phyloP scores from a whole-genome alignment of 768 basidiomycete species.

The Boletus bicolor region DNA sequence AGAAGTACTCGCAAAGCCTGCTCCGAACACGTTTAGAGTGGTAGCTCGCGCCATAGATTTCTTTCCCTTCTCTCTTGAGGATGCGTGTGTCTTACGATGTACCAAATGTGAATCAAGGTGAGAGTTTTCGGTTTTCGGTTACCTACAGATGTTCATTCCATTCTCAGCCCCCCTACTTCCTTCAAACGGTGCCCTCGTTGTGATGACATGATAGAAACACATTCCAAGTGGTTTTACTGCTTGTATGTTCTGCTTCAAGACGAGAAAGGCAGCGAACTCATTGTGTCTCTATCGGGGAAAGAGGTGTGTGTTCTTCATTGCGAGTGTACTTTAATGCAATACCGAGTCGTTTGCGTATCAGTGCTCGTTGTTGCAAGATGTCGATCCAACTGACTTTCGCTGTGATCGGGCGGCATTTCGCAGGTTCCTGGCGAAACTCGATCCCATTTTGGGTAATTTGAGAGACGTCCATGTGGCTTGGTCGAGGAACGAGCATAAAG shows the following conservation, averaged over 20 bases:
- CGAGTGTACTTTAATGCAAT: neutral
- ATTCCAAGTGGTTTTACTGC: constrained; percentile 45
- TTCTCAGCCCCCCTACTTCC: constrained; percentile 41
- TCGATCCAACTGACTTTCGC: constrained; percentile 43
- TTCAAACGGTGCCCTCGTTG: constrained; percentile 50
- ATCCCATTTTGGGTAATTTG: constrained; percentile 48
- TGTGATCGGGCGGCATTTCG: constrained; percentile 37
- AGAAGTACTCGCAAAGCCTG: constrained; percentile 33
- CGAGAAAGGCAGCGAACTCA: constrained; percentile 38
- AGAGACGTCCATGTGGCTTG: constrained; percentile 37
- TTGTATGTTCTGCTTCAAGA: constrained; percentile 54
- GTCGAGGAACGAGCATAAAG: constrained; percentile 18
- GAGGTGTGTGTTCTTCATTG: constrained; percentile 31
- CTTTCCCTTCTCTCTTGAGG: constrained; percentile 47
- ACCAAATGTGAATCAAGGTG: constrained; percentile 51
- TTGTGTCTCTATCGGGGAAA: constrained; percentile 48
- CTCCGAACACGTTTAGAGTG: constrained; percentile 41
- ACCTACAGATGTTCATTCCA: neutral
- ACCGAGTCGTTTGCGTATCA: constrained; percentile 18
- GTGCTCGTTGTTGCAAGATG: constrained; percentile 44
- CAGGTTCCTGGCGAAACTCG: constrained; percentile 40
- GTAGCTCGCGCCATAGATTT: constrained; percentile 53
- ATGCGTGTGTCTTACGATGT: constrained; percentile 51
- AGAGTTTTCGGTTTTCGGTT: constrained; percentile 11
- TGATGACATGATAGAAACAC: constrained; percentile 49